A percentile compares a stretch with the other conserved stretches of the same genome.
Conservation (phyloP, 176 grass and related monocot genomes). For the Echinochloa phyllopogon region DNA sequence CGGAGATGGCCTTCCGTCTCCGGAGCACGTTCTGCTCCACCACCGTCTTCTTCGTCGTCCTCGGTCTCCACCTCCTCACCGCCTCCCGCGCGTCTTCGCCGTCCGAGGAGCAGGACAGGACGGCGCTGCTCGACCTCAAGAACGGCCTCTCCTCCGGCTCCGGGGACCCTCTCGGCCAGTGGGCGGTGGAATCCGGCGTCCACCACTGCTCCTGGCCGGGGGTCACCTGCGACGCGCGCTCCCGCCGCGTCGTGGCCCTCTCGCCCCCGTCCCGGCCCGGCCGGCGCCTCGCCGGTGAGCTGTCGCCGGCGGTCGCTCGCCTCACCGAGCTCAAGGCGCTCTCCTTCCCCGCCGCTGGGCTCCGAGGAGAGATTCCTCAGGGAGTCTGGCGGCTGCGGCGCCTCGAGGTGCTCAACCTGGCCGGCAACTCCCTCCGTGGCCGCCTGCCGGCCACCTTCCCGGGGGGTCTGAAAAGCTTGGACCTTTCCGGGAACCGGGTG, state of each 20-base stretch:
- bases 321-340: conserved; percentile 65
- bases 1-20: conserved; percentile 50
- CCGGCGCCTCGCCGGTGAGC: conserved; percentile 43
- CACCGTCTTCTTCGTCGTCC: background rate
- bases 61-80: conserved; percentile 40
- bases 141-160: conserved; percentile 45
- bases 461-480: conserved; percentile 57
- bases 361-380: conserved; percentile 62
- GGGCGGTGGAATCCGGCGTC: conserved; percentile 26
- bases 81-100: conserved; percentile 16
- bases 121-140: conserved; percentile 64
- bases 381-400: conserved; percentile 63
- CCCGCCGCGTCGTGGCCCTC: conserved; percentile 59
- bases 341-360: conserved; percentile 54
- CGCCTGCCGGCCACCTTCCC: conserved; percentile 65
- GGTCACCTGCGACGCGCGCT: conserved; percentile 60
- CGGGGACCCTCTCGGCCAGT: conserved; percentile 39
- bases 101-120: conserved; percentile 35
- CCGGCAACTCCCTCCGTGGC: conserved; percentile 67
- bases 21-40: conserved; percentile 24
- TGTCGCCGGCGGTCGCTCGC: conserved; percentile 51
- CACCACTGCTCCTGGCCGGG: conserved; percentile 72
- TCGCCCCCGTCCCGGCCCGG: conserved; percentile 35
- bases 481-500: conserved; percentile 79
- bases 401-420: conserved; percentile 69